Conservation (phyloP, 2,329 filamentous ascomycete species). For the Teratosphaeria zuluensis region DNA sequence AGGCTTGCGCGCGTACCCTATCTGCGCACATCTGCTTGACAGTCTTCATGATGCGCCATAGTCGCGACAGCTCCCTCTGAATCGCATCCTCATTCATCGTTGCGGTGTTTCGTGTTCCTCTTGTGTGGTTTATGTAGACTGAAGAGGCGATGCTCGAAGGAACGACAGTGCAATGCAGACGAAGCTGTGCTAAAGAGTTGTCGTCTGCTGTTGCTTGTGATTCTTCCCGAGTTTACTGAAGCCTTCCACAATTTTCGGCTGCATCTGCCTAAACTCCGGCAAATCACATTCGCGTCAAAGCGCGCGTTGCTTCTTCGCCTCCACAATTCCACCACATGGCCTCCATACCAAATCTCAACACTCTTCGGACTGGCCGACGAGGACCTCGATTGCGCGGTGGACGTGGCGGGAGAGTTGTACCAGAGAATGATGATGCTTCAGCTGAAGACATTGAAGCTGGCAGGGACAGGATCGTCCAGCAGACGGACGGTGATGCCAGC, state of each 20-base stretch:
- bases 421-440: slow-evolving; percentile 8
- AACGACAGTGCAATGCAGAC: not conserved
- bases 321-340: slow-evolving; percentile 14
- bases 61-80: slow-evolving; percentile 42
- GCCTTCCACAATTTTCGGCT: not conserved
- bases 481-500: slow-evolving; percentile 85
- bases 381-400: slow-evolving; percentile 39
- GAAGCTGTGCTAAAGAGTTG: too few species aligned
- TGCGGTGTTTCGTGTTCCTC: not conserved
- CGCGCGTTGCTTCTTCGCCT: slow-evolving; percentile 1
- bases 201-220: not conserved
- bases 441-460: slow-evolving; percentile 23
- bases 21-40: slow-evolving; percentile 92
- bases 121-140: not conserved
- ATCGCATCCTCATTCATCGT: slow-evolving; percentile 14
- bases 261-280: not conserved
- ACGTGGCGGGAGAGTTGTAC: slow-evolving; percentile 28
- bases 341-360: slow-evolving; percentile 65
- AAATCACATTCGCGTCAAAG: not conserved
- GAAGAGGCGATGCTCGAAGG: not conserved
- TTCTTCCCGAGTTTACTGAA: not conserved
- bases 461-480: slow-evolving; percentile 70
- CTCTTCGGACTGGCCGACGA: slow-evolving; percentile 44
- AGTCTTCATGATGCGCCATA: slow-evolving; percentile 92
- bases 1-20: slow-evolving; percentile 51